Conservation (phyloP, 371 early-diverging fungal genomes). For the Sporodiniella umbellata region DNA sequence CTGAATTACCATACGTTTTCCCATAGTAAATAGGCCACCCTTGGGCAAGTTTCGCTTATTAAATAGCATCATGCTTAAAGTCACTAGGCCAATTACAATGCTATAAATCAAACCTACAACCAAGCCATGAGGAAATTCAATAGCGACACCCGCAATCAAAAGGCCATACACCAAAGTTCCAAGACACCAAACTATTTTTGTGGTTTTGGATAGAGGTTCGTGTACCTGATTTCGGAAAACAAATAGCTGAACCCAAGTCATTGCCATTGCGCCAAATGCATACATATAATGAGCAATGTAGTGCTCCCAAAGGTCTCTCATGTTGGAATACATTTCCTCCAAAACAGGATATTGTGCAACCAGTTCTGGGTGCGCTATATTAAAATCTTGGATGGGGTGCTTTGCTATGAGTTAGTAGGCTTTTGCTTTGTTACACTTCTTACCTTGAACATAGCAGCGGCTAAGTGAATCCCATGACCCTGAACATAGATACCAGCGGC, state of each 20-base stretch:
- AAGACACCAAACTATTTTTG: slow-evolving; percentile 26
- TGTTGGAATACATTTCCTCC: slow-evolving; percentile 47
- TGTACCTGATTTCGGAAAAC: slow-evolving; percentile 45
- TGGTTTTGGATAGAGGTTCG: slow-evolving; percentile 20
- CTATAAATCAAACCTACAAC: slow-evolving; percentile 41
- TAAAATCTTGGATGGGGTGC: slow-evolving; percentile 49
- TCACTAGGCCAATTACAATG: slow-evolving; percentile 23
- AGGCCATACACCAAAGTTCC: slow-evolving; percentile 40
- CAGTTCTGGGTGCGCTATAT: slow-evolving; percentile 29
- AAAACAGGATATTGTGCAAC: slow-evolving; percentile 36
- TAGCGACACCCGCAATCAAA: slow-evolving; percentile 28
- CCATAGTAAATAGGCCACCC: slow-evolving; percentile 42
- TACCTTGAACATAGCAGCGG: slow-evolving; percentile 47
- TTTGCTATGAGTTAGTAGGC: background rate
- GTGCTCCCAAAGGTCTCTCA: slow-evolving; percentile 56
- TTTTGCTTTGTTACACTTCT: background rate
- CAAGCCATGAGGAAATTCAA: slow-evolving; percentile 42
- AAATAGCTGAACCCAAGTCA: slow-evolving; percentile 55
- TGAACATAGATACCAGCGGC: slow-evolving; percentile 44
- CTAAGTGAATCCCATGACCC: slow-evolving; percentile 46
- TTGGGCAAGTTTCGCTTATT: slow-evolving; percentile 16
- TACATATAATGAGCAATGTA: slow-evolving; percentile 59
- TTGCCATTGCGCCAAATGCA: slow-evolving; percentile 53
- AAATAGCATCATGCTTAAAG: slow-evolving; percentile 19
- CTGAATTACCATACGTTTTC: slow-evolving; percentile 45